Percentiles rank a stretch among this genome's conserved stretches.
Conservation (phyloP, 345 rosid species). For the Rubroshorea leprosula region DNA sequence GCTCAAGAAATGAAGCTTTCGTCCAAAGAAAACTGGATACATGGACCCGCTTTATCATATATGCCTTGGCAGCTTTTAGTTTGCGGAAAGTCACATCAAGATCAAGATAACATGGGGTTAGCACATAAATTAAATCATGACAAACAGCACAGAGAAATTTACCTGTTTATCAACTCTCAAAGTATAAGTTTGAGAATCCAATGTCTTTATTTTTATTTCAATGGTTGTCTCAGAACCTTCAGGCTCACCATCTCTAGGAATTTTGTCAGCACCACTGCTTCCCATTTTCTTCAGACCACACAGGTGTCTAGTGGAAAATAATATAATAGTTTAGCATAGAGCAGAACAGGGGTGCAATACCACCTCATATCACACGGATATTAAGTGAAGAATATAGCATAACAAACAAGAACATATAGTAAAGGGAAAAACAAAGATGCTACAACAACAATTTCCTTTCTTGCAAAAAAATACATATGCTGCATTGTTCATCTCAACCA, state of each 20-base stretch:
- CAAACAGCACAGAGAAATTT: conserved; percentile 11
- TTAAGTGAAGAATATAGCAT: neutral
- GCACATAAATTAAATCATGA: neutral
- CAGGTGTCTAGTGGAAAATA: conserved; percentile 16
- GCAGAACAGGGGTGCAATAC: neutral
- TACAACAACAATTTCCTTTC: too few species aligned
- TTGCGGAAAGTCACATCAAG: neutral
- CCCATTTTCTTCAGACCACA: conserved; percentile 40
- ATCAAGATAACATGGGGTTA: conserved; percentile 1
- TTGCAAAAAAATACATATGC: too few species aligned
- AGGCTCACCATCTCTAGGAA: conserved; percentile 25
- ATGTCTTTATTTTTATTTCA: conserved; percentile 66
- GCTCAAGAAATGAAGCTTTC: conserved; percentile 2
- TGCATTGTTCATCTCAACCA: too few species aligned
- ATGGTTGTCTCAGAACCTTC: conserved; percentile 49
- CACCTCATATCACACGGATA: neutral
- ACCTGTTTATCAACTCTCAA: conserved; percentile 79
- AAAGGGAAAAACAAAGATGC: too few species aligned
- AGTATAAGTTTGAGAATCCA: conserved; percentile 70
- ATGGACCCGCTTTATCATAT: neutral
- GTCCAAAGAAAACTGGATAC: too few species aligned
- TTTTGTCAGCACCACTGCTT: conserved; percentile 30
- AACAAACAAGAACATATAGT: too few species aligned
- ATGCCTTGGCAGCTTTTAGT: neutral
- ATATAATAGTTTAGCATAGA: neutral